Base-by-base conservation (phyloP, 805 yeast genomes). In the Lipomyces orientalis region DNA sequence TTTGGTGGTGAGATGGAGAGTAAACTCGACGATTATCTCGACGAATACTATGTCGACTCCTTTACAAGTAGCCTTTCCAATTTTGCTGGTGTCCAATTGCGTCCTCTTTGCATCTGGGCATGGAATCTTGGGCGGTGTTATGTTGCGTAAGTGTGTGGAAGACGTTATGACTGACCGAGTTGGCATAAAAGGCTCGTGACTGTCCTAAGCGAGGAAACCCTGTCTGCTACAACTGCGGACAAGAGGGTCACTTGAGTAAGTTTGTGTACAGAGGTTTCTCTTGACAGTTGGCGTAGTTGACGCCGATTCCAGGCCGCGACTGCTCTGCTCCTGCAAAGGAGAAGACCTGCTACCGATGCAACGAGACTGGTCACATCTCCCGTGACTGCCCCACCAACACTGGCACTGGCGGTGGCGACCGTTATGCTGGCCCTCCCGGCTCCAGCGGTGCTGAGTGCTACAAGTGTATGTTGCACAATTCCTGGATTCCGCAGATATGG, bases 301-400 rank as follows among this genome's bases (percentile, higher is more conserved):
- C 37, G 52, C 25, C 51, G 5, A 43, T 91, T 83, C 84, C 90
- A 77, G 97, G 97, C 74, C 95, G 90, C 78, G 89, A 87, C 78
- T 93, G 98, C 83, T 83, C 86, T 71, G 93, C 91, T 81, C 93
- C 92, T 80, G 86, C 90, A 73, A 87, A 87, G 74, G 87, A 87
- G 79, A 93, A 93, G 81, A 93, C 93, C 80, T 93, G 98, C 81
- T 93, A 90, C 88, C 90, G 90, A 80, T 93, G 98, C 82, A 95
- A 95, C 76, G 90, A 89, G 79, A 85, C 89, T 66, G 97, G 97
- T 65, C 98, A 93, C 77, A 88, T 93, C 75, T 91, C 90, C 80
- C 82, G 90, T 61, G 97, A 93, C 78, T 93, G 98, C 82, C 78
- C 84, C 81, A 75, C 87, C 73, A 74, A 62, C 87, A 88, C 72